These are phyloP conservation scores for Marchantia paleacea DNA, from an alignment of 225 moss, liverwort and hornwort genomes.

Conservation along the genomic window DNA sequence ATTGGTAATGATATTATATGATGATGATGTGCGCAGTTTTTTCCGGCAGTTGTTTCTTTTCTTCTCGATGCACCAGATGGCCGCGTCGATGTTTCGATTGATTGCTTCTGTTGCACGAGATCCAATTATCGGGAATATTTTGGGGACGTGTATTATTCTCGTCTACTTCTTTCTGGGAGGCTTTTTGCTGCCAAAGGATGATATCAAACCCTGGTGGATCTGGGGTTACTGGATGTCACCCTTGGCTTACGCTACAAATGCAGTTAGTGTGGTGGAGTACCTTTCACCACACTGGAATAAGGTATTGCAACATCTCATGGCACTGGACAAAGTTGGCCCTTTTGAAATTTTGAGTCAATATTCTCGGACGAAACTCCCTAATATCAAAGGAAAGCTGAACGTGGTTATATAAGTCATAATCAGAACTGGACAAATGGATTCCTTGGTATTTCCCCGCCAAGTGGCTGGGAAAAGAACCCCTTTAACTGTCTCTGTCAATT, in stretches of 20 bases:
- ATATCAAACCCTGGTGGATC: constrained; percentile 60
- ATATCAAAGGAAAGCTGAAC: too few species aligned
- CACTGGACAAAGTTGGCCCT: too few species aligned
- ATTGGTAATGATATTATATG: too few species aligned
- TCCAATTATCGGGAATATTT: constrained; percentile 51
- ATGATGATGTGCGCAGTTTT: constrained; percentile 35
- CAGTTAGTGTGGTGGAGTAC: constrained; percentile 57
- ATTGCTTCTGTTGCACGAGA: constrained; percentile 53
- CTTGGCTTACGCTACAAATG: constrained; percentile 53
- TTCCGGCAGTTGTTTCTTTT: constrained; percentile 54
- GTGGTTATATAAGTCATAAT: too few species aligned
- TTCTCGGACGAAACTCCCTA: too few species aligned
- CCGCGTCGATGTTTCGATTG: constrained; percentile 56
- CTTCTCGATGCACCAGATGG: constrained; percentile 58
- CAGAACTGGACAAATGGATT: too few species aligned
- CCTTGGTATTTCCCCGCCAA: too few species aligned
- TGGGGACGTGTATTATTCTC: constrained; percentile 43
- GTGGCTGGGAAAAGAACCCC: too few species aligned
- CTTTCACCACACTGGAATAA: constrained; percentile 56
- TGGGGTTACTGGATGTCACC: constrained; percentile 81
- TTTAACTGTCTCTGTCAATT: too few species aligned
- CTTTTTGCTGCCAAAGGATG: constrained; percentile 47
- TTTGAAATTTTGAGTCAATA: too few species aligned
- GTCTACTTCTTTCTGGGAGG: constrained; percentile 52
- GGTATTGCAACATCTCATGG: constrained; percentile 25